Conservation (phyloP, 2,329 filamentous ascomycete genomes). For the Fusarium succisae region DNA sequence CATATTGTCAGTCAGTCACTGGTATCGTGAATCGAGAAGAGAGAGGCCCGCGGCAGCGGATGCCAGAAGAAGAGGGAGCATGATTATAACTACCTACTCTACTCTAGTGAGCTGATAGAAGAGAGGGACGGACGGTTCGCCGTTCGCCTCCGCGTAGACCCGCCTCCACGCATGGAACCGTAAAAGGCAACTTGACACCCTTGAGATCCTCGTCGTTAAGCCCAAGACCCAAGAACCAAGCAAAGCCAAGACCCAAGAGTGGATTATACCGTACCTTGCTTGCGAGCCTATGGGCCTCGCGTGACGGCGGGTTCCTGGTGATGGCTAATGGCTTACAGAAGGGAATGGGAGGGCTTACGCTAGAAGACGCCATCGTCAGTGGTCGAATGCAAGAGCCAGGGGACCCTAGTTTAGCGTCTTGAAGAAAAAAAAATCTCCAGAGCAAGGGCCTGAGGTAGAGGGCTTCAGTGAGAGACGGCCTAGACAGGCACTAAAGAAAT, state of each 20-base stretch:
- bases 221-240: not conserved
- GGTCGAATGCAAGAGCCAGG: conserved; percentile 18
- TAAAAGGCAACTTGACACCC: conserved; percentile 12
- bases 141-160: conserved; percentile 30
- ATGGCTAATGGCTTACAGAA: conserved; percentile 21
- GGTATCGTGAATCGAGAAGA: conserved; percentile 5
- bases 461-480: not conserved
- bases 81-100: conserved; percentile 30
- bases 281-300: conserved; percentile 24
- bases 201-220: conserved; percentile 7
- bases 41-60: conserved; percentile 48
- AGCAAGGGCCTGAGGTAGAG: not conserved
- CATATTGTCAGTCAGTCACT: conserved; percentile 38
- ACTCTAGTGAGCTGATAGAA: conserved; percentile 5
- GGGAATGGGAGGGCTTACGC: conserved; percentile 9
- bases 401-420: not conserved
- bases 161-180: conserved; percentile 27
- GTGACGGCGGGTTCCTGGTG: conserved; percentile 36
- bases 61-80: conserved; percentile 16
- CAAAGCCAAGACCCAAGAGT: conserved; percentile 2
- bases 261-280: conserved; percentile 8
- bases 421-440: not conserved
- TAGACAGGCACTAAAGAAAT: not conserved
- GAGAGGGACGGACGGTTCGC: not conserved
- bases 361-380: conserved; percentile 21